Evolutionary conservation across 495 filamentous ascomycete species (phyloP).

Genomic region (Amorphotheca resinae): DNA sequence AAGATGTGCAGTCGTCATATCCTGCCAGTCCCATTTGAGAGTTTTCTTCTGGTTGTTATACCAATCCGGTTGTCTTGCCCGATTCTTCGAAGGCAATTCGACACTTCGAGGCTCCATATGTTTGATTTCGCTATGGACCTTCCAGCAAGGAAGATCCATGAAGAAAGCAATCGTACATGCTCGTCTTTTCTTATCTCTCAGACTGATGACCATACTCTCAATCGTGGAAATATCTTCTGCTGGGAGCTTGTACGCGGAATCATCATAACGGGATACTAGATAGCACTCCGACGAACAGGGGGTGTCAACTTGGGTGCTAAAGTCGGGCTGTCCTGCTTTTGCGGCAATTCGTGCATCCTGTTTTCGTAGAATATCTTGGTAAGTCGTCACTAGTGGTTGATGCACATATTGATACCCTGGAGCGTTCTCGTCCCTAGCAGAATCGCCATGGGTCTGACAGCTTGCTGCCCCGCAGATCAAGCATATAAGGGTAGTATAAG

Average conservation of each 20-base stretch:
- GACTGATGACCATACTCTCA: constrained; percentile 8
- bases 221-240: constrained; percentile 1
- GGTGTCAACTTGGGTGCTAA: not conserved
- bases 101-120: constrained; percentile 1
- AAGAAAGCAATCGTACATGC: constrained; percentile 21
- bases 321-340: not conserved
- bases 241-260: not conserved
- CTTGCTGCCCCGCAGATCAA: constrained; percentile 14
- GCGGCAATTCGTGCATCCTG: not conserved
- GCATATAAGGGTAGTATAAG: constrained; percentile 13
- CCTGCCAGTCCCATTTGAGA: constrained; percentile 14
- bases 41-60: constrained; percentile 18
- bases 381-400: not conserved
- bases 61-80: constrained; percentile 14
- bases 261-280: not conserved
- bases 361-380: constrained; percentile 2
- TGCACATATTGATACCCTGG: constrained; percentile 1
- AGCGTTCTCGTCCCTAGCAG: not conserved
- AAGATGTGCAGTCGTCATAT: constrained; percentile 14
- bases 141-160: constrained; percentile 35
- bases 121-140: constrained; percentile 34
- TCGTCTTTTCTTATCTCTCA: constrained; percentile 1
- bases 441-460: constrained; percentile 20
- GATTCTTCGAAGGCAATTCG: not conserved
- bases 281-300: constrained; percentile 14